Percentiles rank a stretch among this genome's conserved stretches.
Conservation (phyloP, 805 yeast species). For the Candida rishiriensis region DNA sequence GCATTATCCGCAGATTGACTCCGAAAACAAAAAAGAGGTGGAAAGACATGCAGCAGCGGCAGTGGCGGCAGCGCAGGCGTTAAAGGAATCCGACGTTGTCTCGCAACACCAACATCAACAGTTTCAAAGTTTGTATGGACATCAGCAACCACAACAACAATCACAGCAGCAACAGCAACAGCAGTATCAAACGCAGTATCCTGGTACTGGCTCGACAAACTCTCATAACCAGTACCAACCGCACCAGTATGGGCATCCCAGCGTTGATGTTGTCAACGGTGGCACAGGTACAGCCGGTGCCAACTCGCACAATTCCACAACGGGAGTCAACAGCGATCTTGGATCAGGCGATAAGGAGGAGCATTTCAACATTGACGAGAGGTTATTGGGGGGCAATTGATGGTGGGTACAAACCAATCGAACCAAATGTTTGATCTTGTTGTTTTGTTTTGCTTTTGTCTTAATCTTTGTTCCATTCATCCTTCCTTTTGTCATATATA, state of each 20-base stretch:
- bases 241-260: constrained; percentile 8
- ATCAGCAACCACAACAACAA: constrained; percentile 9
- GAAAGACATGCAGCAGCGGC: background rate
- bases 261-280: constrained; percentile 5
- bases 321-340: constrained; percentile 3
- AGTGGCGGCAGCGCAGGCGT: background rate
- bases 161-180: constrained; percentile 9
- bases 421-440: background rate
- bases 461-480: background rate
- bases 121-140: constrained; percentile 10
- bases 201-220: background rate
- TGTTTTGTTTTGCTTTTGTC: background rate
- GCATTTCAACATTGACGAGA: constrained; percentile 26
- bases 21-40: background rate
- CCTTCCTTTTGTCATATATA: background rate
- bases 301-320: background rate
- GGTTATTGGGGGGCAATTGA: constrained; percentile 21
- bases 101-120: constrained; percentile 9
- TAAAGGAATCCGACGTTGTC: background rate
- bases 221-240: constrained; percentile 9
- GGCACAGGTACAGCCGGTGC: constrained; percentile 2
- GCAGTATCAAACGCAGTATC: constrained; percentile 7
- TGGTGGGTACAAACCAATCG: background rate
- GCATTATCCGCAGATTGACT: background rate
- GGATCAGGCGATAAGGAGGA: constrained; percentile 16